Evolutionary conservation across 305 asterid genomes (phyloP), one percentile per base, ranked within the genome.

Genomic region (Fraxinus nigra): DNA sequence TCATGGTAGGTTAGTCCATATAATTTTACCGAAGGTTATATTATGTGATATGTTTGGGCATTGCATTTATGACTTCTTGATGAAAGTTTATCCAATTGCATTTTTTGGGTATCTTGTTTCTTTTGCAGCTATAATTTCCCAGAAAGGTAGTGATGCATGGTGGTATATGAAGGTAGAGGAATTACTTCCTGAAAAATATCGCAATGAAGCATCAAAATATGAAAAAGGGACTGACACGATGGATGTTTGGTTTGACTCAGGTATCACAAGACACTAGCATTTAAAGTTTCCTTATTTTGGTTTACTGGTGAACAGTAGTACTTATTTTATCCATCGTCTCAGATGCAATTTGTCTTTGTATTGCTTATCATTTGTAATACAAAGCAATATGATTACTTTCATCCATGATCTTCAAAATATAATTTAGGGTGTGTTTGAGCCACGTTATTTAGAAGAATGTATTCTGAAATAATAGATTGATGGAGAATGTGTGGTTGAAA

Each of bases 221-320:
- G 88, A 85, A 79, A 96, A 93, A 86, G 99, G 99, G 84, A 91
- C 93, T 3, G 99, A 96, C 83, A 96, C 98, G 18, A 96, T 96
- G 99, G 98, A 96, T 89, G 99, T 96, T 77, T 96, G 99, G 98
- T 96, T 96, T 87, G 99, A 96, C 89, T 96, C 99, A 73, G 99
- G 99, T 96, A 88, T 75, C 81, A 48, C 48, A 40, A 83, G 11
- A 63, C 22, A 82, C 30, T 85, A n/a, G 82, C 24, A 75, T 34
- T 73, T 78, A 38, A n/a, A n/a, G 80, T 78, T 46, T 84, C 32
- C 18, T 75, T 37, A 37, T 59, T 56, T 81, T 61, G 54, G 33
- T 46, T 79, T 77, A 80, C 78, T 75, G 30, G 72, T 77, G 24
- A 65, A 63, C 18, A 65, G 28, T 7, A 22, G 10, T 9, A 65